Evolutionary conservation across 2,329 filamentous ascomycete genomes (phyloP).

Genomic region (Pseudogymnoascus sp.): DNA sequence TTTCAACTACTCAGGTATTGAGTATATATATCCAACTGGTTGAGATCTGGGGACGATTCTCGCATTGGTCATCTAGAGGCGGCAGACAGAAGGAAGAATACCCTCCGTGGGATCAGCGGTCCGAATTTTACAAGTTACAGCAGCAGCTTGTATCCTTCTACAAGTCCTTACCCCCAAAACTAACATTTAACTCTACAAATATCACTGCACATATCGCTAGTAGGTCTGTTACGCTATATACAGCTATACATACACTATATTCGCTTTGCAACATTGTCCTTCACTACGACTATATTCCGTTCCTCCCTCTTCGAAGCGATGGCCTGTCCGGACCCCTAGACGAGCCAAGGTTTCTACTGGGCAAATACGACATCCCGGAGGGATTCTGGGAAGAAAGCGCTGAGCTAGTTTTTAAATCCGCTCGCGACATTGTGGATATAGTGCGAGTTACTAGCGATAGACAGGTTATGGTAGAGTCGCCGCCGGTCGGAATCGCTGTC

Average conservation of each 20-base stretch:
- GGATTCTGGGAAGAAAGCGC: slow-evolving; percentile 60
- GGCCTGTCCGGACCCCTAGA: slow-evolving; percentile 52
- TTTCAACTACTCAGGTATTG: slow-evolving; percentile 37
- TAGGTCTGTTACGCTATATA: slow-evolving; percentile 57
- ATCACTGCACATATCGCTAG: slow-evolving; percentile 60
- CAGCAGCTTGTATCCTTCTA: slow-evolving; percentile 48
- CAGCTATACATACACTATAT: slow-evolving; percentile 60
- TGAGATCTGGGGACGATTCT: slow-evolving; percentile 53
- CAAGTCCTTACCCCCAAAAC: slow-evolving; percentile 42
- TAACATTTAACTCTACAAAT: slow-evolving; percentile 54
- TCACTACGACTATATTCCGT: slow-evolving; percentile 62
- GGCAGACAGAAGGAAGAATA: slow-evolving; percentile 39
- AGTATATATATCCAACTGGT: slow-evolving; percentile 51
- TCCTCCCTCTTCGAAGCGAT: slow-evolving; percentile 51
- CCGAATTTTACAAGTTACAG: slow-evolving; percentile 49
- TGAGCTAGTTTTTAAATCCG: slow-evolving; percentile 55
- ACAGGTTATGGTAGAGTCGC: slow-evolving; percentile 55
- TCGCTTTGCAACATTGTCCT: slow-evolving; percentile 61
- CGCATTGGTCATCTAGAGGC: slow-evolving; percentile 46
- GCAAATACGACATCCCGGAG: slow-evolving; percentile 39
- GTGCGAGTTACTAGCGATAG: slow-evolving; percentile 45
- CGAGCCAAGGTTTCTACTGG: slow-evolving; percentile 45
- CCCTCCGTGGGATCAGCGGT: slow-evolving; percentile 54
- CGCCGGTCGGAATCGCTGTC: slow-evolving; percentile 59
- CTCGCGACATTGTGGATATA: slow-evolving; percentile 57